Base-by-base conservation (phyloP, 768 basidiomycete genomes). In the Pleurotus platypus region DNA sequence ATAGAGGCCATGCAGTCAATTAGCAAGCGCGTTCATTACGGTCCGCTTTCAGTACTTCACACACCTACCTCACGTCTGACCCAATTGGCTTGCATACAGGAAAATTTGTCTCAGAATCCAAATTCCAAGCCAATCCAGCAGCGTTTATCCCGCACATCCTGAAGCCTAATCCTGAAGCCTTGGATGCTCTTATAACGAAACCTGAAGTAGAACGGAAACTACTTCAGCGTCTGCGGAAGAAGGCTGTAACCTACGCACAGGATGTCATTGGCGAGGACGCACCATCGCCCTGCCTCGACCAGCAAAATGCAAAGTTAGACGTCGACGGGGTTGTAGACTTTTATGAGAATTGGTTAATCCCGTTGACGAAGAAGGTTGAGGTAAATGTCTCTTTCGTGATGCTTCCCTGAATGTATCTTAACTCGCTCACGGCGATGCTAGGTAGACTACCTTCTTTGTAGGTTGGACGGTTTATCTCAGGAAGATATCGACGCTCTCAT, bases 41-140 rank as follows among this genome's bases (percentile, higher is more conserved):
- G 97, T 95, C 62, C 53, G 82, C 71, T 16, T 20, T 24, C 11
- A 35, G 30, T 38, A 24, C 38, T 26, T 46, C 5, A 12, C 26
- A 15, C 45, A 46, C 27, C 8, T 27, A 1, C 38, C 8, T 48
- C 45, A 20, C 16, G 15, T 13, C 46, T 46, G 45, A 48, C 18
- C 15, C 47, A 46, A 8, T 57, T 38, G 56, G 39, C 24, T 13
- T 18, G 20, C 54, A 18, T 3, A 58, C 67, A 99, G 96, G 97
- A 57, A 98, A 98, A 79, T 99, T 99, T 69, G 97, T 99, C 4
- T 94, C 95, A 4, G 97, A 99, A 73, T 91, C 92, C 24, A 99
- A 99, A 69, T 99, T 99, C 76, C 69, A 80, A n/a, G 81, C 84
- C 27, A 77, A 91, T 59, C 96, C 97, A 16, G 77, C 87, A 37